A percentile compares a stretch with the other conserved stretches of the same genome.
Evolutionary conservation across 768 basidiomycete species (phyloP).

Genomic region (Scleroderma citrinum): DNA sequence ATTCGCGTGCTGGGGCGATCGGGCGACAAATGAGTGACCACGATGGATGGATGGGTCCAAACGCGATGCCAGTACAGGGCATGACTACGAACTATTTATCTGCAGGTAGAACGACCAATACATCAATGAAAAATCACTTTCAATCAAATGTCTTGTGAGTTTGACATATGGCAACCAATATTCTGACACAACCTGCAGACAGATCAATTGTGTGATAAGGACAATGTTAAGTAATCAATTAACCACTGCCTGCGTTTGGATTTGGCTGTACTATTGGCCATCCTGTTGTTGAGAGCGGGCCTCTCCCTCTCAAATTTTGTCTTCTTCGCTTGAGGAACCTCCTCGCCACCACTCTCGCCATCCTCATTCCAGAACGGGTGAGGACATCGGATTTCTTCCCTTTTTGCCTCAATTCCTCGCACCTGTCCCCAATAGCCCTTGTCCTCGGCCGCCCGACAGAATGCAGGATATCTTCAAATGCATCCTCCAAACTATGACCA

Average conservation of each 20-base stretch:
- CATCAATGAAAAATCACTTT: no score
- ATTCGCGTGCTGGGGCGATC: no score
- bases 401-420: slow-evolving; percentile 69
- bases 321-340: slow-evolving; percentile 31
- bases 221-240: no score
- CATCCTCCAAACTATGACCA: slow-evolving; percentile 73
- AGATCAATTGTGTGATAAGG: no score
- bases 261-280: slow-evolving; percentile 12
- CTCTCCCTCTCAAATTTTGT: slow-evolving; percentile 41
- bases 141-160: no score
- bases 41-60: no score
- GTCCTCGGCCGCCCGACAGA: slow-evolving; percentile 44
- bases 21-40: no score
- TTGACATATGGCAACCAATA: no score
- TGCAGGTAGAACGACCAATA: no score
- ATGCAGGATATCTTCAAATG: slow-evolving; percentile 75
- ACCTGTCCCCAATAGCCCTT: slow-evolving; percentile 60
- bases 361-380: slow-evolving; percentile 46
- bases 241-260: slow-evolving; percentile 6
- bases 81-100: no score
- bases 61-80: no score
- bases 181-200: no score
- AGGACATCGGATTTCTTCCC: slow-evolving; percentile 60
- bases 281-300: slow-evolving; percentile 29
- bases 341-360: slow-evolving; percentile 23